Percentiles rank a stretch among this genome's conserved stretches.
Conservation (phyloP, 257 asterid genomes). For the Leptodermis oblonga region DNA sequence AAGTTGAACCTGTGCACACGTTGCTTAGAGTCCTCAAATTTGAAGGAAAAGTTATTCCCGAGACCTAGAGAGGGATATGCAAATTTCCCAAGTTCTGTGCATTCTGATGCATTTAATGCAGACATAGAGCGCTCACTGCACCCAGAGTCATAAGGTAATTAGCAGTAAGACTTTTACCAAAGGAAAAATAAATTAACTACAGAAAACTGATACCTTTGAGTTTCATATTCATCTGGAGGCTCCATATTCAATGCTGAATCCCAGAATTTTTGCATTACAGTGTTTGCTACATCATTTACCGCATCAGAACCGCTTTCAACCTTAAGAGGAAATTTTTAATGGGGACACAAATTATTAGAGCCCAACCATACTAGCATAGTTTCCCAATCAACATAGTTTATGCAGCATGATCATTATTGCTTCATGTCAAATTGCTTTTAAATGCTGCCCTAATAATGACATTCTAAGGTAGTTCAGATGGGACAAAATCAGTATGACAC, state of each 20-base stretch:
- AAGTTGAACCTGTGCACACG: conserved; percentile 76
- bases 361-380: background rate
- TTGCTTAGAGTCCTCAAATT: conserved; percentile 69
- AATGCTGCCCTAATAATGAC: background rate
- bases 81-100: conserved; percentile 50
- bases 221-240: conserved; percentile 76
- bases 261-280: conserved; percentile 97
- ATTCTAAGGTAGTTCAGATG: background rate
- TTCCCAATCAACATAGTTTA: background rate
- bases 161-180: background rate
- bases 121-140: conserved; percentile 86
- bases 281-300: conserved; percentile 65
- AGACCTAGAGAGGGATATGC: conserved; percentile 73
- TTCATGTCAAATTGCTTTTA: background rate
- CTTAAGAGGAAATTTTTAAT: conserved; percentile 31
- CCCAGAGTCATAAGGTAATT: conserved; percentile 5
- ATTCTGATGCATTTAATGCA: conserved; percentile 56
- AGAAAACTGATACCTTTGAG: conserved; percentile 45
- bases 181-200: background rate
- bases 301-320: conserved; percentile 76
- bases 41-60: conserved; percentile 71
- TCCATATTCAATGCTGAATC: conserved; percentile 89
- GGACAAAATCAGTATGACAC: background rate
- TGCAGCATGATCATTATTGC: background rate
- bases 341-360: background rate